Base-by-base conservation (phyloP, 208 protist genomes). In the Leishmania arabica region DNA sequence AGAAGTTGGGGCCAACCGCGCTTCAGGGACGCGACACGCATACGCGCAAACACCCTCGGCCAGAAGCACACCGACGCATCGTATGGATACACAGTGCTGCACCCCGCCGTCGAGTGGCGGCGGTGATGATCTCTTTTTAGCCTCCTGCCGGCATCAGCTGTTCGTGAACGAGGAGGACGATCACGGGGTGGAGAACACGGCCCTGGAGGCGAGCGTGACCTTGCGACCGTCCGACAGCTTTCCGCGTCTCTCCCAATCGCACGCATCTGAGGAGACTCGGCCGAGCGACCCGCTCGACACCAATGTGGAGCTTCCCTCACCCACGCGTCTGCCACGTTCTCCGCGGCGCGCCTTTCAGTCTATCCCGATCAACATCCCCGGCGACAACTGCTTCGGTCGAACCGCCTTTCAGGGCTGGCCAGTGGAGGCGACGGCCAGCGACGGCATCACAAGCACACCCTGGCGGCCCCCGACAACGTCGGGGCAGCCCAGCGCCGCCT, bases 181-280 rank as follows among this genome's bases (percentile, higher is more conserved):
- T 24, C 11, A 77, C 34, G 77, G 72, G 2, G 53, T 13, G 27
- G 65, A 42, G 8, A 53, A 56, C 5, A 62, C 62, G 19, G 31
- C n/a, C 34, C 65, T 79, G 34, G 66, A 82, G 34, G 58, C 69
- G 54, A 86, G 78, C 49, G 70, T 72, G 34, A 77, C 74, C 34
- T 77, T 86, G 72, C 82, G 66, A 9, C 82, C 82, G 24, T 86
- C 78, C n/a, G 73, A 72, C 19, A 86, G 82, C 75, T 72, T 82
- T 42, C 65, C 78, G 17, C 82, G 78, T 7, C 78, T 64, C 15
- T 82, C 78, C 15, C 56, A 58, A 42, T 75, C 82, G 11, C 65
- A 66, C 77, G 53, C 54, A 24, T 85, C 82, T 34, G 73, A 40
- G 15, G 78, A 54, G 45, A 75, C 75, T 40, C 78, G 78, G 15